Conservation (phyloP, 2,329 filamentous ascomycete genomes). For the Diaporthe capsici region DNA sequence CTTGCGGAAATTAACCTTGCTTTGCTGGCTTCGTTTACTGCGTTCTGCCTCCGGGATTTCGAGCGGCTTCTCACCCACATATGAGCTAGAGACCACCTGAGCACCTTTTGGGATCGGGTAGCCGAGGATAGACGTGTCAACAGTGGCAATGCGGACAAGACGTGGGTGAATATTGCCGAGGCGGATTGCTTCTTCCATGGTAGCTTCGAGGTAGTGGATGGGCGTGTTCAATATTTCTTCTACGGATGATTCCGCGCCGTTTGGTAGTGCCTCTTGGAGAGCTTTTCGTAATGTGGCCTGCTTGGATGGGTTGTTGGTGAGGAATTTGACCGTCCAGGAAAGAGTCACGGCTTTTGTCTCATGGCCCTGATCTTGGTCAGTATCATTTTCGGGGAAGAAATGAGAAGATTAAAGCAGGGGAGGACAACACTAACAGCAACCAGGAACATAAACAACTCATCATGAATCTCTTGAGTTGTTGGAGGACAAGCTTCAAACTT, state of each 20-base stretch:
- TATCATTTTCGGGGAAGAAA: not conserved
- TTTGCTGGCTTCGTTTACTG: not conserved
- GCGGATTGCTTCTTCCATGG: conserved; percentile 61
- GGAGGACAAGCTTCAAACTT: not conserved
- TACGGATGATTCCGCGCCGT: conserved; percentile 48
- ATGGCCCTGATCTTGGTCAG: conserved; percentile 49
- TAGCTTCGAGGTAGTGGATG: conserved; percentile 60
- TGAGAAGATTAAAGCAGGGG: not conserved
- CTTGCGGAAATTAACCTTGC: not conserved
- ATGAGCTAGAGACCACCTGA: conserved; percentile 51
- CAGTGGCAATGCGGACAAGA: conserved; percentile 57
- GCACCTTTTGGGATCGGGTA: conserved; percentile 58
- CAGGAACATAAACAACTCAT: conserved; percentile 58
- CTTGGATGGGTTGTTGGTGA: conserved; percentile 55
- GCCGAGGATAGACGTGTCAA: conserved; percentile 54
- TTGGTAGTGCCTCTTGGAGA: conserved; percentile 48
- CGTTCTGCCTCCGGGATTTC: not conserved
- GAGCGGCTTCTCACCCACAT: not conserved
- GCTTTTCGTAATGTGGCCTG: conserved; percentile 56
- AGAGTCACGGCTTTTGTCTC: conserved; percentile 60
- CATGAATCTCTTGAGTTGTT: conserved; percentile 35
- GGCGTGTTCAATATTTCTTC: conserved; percentile 51
- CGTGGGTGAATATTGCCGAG: conserved; percentile 61
- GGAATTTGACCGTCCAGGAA: conserved; percentile 58
- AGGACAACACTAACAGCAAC: conserved; percentile 45